Evolutionary conservation across 2,329 filamentous ascomycete species (phyloP), one percentile per base, ranked within the genome.

Genomic region (Botryotinia narcissicola): DNA sequence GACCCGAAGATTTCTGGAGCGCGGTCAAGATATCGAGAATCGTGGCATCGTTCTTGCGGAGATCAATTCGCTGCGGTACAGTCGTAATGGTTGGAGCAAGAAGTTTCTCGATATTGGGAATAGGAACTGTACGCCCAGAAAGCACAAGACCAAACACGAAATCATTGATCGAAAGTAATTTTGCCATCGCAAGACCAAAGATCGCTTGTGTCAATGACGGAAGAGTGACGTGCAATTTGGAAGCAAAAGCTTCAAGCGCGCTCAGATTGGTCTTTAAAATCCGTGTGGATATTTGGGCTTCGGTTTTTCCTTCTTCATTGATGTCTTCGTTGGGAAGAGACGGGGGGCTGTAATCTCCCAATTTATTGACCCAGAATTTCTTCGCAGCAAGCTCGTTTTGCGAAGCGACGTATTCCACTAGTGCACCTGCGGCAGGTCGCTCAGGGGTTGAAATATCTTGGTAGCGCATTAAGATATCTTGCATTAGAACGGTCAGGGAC

Each of bases 31-130:
- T 40, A 10, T 42, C 35, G 1, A 70, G 25, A n/a, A 70, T 32
- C 1, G 67, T 70, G 9, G 37, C 29, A 32, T 70, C 51, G 7
- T 5, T 59, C 12, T 57, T 44, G 35, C 67, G 48, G n/a, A 71
- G 69, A 63, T 48, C 69, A 12, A 84, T 79, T 22, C 82, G 81
- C 22, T 84, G 78, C 14, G 83, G 83, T 4, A 85, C 79, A 2
- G 83, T 84, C 3, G 82, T 82, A 60, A 84, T 83, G 77, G 83
- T 82, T 8, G 83, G 83, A 1, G 83, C 83, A 73, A 82, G 80
- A 67, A 85, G 84, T 25, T 81, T 76, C 73, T 84, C 83, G 40
- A 84, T 81, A 8, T 81, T 81, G 8, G 79, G 75, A 4, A 85
- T 54, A 2, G 82, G 76, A 63, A 81, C 80, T 1, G 82, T 82